phyloP scores from a whole-genome alignment of 129 eudicot genomes.

The Silybum marianum region DNA sequence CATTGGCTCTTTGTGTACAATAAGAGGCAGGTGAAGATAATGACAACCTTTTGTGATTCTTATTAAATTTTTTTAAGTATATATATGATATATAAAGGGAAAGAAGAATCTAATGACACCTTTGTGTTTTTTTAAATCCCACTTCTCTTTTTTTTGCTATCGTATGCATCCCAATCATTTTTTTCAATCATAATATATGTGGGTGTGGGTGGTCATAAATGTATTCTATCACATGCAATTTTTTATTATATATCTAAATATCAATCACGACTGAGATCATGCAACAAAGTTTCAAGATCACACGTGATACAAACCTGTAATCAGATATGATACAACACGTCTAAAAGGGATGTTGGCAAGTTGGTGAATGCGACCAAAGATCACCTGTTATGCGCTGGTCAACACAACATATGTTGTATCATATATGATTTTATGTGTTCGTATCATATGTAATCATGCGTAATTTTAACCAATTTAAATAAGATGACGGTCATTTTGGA shows the following conservation, averaged over 20 bases:
- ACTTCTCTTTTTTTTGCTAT: background rate
- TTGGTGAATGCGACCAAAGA: too few relatives aligned
- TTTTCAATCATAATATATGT: background rate
- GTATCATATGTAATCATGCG: background rate
- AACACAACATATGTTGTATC: background rate
- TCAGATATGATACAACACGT: too few relatives aligned
- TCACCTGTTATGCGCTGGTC: too few relatives aligned
- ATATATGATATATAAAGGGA: background rate
- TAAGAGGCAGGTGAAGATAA: background rate
- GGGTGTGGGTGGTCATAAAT: conserved; percentile 4
- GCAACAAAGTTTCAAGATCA: background rate
- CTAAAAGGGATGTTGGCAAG: too few relatives aligned
- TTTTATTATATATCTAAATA: background rate
- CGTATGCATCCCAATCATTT: background rate
- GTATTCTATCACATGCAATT: background rate
- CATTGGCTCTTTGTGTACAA: background rate
- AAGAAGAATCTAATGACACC: background rate
- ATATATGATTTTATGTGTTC: too few relatives aligned
- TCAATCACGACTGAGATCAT: background rate
- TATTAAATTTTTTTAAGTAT: background rate
- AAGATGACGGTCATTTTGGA: background rate
- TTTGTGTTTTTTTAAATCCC: background rate
- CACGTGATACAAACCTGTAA: too few relatives aligned
- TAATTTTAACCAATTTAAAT: too few relatives aligned
- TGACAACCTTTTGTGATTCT: conserved; percentile 3